phyloP scores from a whole-genome alignment of 2,329 filamentous ascomycete genomes.

The Tricladium varicosporioides region DNA sequence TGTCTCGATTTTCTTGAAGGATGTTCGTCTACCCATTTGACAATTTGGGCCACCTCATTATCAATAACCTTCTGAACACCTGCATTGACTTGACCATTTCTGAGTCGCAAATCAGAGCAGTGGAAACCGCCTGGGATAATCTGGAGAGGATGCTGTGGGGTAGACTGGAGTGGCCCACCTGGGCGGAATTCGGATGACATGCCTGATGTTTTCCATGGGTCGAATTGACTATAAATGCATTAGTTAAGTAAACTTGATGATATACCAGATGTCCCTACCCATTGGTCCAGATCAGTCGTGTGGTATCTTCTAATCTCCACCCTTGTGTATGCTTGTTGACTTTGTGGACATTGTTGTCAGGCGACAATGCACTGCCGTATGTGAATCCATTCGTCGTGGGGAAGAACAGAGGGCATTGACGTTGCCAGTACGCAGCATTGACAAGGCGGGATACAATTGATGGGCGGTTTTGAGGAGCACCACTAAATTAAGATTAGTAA shows the following conservation, averaged over 20 bases:
- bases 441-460: constrained; percentile 53
- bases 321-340: constrained; percentile 55
- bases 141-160: constrained; percentile 46
- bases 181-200: constrained; percentile 53
- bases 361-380: constrained; percentile 42
- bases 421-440: constrained; percentile 50
- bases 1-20: background rate
- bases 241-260: background rate
- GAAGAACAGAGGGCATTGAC: constrained; percentile 56
- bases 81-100: constrained; percentile 45
- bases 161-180: constrained; percentile 50
- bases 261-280: constrained; percentile 36
- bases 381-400: constrained; percentile 48
- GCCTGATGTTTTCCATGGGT: constrained; percentile 40
- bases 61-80: constrained; percentile 49
- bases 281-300: constrained; percentile 56
- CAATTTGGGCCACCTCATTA: constrained; percentile 47
- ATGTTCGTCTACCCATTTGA: constrained; percentile 52
- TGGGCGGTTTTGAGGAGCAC: constrained; percentile 43
- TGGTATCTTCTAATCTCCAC: constrained; percentile 51
- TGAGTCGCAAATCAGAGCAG: constrained; percentile 50
- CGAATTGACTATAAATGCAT: constrained; percentile 3
- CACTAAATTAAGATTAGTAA: constrained; percentile 25
- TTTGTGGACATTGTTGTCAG: constrained; percentile 44
- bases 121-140: constrained; percentile 54